phyloP scores from a whole-genome alignment of 73 alveolate species.

The Effrenium voratum region DNA sequence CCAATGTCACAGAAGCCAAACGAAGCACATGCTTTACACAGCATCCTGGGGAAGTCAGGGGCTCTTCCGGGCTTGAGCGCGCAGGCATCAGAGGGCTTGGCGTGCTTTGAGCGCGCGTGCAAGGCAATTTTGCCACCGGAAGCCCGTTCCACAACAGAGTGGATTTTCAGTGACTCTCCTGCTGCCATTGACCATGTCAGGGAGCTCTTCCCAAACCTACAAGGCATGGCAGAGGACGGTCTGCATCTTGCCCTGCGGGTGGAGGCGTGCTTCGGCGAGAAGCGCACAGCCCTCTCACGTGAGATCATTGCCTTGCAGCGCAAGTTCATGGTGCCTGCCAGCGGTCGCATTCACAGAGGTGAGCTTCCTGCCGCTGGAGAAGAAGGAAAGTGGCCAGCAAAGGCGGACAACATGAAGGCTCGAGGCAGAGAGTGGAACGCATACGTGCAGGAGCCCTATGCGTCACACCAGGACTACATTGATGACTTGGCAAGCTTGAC shows the following conservation, averaged over 20 bases:
- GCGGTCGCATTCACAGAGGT: background rate
- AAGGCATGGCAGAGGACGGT: background rate
- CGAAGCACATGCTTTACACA: conserved; percentile 1
- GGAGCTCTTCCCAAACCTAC: background rate
- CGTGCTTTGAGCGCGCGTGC: background rate
- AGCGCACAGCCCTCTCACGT: background rate
- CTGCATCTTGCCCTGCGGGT: conserved; percentile 36
- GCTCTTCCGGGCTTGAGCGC: background rate
- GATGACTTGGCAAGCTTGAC: too few species aligned
- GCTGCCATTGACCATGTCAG: background rate
- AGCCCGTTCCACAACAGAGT: background rate
- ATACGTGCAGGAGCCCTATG: background rate
- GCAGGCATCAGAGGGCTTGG: conserved; percentile 2
- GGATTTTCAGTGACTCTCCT: conserved; percentile 24
- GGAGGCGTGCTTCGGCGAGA: conserved; percentile 46
- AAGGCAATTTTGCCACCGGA: background rate
- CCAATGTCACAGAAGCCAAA: background rate
- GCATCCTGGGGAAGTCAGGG: background rate
- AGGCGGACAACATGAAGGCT: too few species aligned
- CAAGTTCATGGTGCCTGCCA: background rate
- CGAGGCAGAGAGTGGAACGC: too few species aligned
- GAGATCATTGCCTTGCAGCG: background rate
- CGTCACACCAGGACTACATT: background rate
- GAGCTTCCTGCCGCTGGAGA: background rate
- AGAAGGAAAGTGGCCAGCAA: too few species aligned